Percentiles rank a stretch among this genome's conserved stretches.
phyloP scores from a whole-genome alignment of 352 stramenopile genomes.

The Pythium rhizo-oryzae region DNA sequence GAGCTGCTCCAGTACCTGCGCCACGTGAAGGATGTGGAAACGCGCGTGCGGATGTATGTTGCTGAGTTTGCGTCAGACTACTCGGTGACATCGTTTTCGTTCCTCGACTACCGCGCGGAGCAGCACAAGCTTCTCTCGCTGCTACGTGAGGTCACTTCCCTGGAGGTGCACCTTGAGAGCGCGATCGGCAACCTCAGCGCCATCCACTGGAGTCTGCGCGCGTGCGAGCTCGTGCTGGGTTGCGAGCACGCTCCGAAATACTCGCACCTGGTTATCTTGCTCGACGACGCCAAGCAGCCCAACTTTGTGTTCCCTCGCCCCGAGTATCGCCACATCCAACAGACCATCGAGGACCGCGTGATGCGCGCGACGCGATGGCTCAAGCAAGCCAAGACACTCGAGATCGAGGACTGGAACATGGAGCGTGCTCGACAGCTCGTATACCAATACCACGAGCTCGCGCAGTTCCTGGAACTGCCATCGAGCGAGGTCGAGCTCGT shows the following conservation, averaged over 20 bases:
- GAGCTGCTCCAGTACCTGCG: slow-evolving; percentile 63
- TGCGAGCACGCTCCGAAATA: slow-evolving; percentile 57
- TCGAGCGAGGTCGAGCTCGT: slow-evolving; percentile 68
- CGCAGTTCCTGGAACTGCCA: slow-evolving; percentile 67
- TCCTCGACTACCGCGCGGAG: slow-evolving; percentile 45
- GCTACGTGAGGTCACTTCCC: slow-evolving; percentile 57
- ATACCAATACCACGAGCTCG: slow-evolving; percentile 55
- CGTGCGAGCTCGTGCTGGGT: slow-evolving; percentile 63
- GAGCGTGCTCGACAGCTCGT: slow-evolving; percentile 48
- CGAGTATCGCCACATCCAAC: slow-evolving; percentile 73
- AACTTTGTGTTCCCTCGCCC: slow-evolving; percentile 60
- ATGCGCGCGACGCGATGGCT: slow-evolving; percentile 65
- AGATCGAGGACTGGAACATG: slow-evolving; percentile 72
- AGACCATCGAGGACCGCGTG: slow-evolving; percentile 72
- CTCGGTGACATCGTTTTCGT: slow-evolving; percentile 49
- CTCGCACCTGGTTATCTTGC: slow-evolving; percentile 65
- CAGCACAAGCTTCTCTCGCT: slow-evolving; percentile 40
- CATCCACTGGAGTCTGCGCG: slow-evolving; percentile 80
- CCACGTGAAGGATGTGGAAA: slow-evolving; percentile 43
- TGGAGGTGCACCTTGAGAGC: slow-evolving; percentile 63
- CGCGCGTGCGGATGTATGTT: slow-evolving; percentile 39
- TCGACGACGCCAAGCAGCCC: slow-evolving; percentile 54
- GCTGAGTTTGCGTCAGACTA: slow-evolving; percentile 54
- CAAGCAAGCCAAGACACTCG: slow-evolving; percentile 60
- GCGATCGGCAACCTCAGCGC: slow-evolving; percentile 54